Evolutionary conservation across 345 rosid species (phyloP), one percentile per base, ranked within the genome.

Genomic region (Conringia planisiliqua): DNA sequence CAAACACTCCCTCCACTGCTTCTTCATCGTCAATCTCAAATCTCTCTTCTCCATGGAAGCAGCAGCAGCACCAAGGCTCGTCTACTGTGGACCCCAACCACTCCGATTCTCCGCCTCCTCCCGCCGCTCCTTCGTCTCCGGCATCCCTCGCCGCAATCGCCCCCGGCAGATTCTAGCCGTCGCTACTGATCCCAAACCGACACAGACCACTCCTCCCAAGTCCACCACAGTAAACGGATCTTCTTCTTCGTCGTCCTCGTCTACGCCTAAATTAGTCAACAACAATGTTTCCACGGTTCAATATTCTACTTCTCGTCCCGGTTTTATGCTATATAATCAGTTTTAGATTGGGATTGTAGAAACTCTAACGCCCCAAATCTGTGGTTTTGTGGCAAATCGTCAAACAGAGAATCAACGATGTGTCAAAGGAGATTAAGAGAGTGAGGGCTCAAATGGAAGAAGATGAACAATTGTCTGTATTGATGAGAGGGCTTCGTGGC

Each of bases 371-470:
- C 11, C 42, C 42, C 4, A 7, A 14, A n/a, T 47, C 9, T 43
- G 10, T 68, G 17, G 4, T 7, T 61, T 24, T 16, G 13, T 55
- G 76, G 46, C 5, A 35, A 16, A 76, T 61, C 4, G 39, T 76
- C 42, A 52, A 63, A 39, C 86, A 94, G 97, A 89, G 95, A 68
- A 82, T 94, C 32, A 88, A 83, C 44, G 97, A 88, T 26, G 95
- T 94, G 48, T 94, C 98, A 0, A 79, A 83, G 83, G 98, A 94
- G 83, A 94, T 94, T 10, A 87, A 91, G 73, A 82, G 97, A 71
- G 91, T 91, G 50, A 84, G 97, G 72, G 97, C 95, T 48, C 95
- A 94, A 70, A 91, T 91, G 97, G 98, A 94, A 83, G 88, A 91
- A 79, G 85, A 94, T 73, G 98, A 94, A 67, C 80, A 89, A 47